Percentiles rank a stretch among this genome's conserved stretches.
Conservation (phyloP, 345 rosid species). For the Cardiospermum halicacabum region DNA sequence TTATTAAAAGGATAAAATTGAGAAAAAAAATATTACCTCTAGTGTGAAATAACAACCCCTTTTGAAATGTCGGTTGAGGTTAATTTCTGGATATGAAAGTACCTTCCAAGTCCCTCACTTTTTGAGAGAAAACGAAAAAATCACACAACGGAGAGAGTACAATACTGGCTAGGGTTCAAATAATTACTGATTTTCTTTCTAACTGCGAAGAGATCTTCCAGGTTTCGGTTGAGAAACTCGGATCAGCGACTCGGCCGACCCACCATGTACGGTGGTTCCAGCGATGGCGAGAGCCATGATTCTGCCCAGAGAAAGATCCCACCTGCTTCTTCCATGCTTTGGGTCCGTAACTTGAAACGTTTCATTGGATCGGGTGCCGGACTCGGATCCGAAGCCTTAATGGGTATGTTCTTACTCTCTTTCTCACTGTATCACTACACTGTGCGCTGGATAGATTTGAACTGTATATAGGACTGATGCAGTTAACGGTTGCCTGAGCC, state of each 20-base stretch:
- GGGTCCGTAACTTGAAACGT: conserved; percentile 93
- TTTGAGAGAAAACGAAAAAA: not conserved
- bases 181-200: not conserved
- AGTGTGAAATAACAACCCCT: too few species aligned
- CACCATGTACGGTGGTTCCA: conserved; percentile 83
- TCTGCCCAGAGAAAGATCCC: conserved; percentile 87
- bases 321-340: conserved; percentile 86
- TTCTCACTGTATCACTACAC: too few species aligned
- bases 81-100: not conserved
- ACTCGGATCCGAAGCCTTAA: conserved; percentile 96
- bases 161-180: not conserved
- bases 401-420: conserved; percentile 50
- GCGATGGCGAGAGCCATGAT: conserved; percentile 94
- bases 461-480: not conserved
- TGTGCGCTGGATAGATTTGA: not conserved
- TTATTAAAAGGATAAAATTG: too few species aligned
- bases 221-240: conserved; percentile 10
- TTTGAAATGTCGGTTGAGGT: too few species aligned
- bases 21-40: too few species aligned
- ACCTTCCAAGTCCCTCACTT: not conserved
- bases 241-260: conserved; percentile 4
- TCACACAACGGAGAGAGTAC: not conserved
- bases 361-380: conserved; percentile 95
- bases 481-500: not conserved
- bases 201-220: not conserved